Conservation (phyloP, 2,329 filamentous ascomycete genomes). For the Xylaria sp. region DNA sequence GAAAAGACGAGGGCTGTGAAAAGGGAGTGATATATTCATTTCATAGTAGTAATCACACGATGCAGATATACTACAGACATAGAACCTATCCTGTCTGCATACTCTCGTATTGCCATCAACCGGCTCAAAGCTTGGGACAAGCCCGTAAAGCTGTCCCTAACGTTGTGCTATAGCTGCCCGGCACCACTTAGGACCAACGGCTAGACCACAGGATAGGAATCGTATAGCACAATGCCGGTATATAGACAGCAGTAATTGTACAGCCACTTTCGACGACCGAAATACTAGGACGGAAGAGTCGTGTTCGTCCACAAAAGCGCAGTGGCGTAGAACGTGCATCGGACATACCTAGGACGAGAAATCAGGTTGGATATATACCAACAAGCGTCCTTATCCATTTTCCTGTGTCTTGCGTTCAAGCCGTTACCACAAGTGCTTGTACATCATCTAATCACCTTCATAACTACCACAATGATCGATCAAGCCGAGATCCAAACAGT, state of each 20-base stretch:
- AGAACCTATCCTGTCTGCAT: no score
- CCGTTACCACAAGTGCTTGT: not conserved
- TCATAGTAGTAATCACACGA: not conserved
- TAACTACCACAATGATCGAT: not conserved
- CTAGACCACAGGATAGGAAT: not conserved
- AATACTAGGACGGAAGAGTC: not conserved
- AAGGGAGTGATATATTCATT: no score
- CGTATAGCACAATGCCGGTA: not conserved
- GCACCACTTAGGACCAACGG: not conserved
- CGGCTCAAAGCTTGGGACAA: not conserved
- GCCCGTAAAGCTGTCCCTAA: not conserved
- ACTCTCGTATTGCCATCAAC: not conserved
- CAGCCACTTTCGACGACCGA: not conserved
- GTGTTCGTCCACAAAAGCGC: not conserved
- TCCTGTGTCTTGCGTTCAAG: not conserved
- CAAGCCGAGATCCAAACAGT: not conserved
- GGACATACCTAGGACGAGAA: not conserved
- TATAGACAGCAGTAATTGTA: not conserved
- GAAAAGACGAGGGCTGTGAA: not conserved
- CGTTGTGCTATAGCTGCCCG: not conserved
- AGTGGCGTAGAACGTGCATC: not conserved
- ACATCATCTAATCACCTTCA: constrained; percentile 4
- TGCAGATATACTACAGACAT: not conserved
- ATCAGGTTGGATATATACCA: not conserved
- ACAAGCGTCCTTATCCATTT: constrained; percentile 13